Conservation (phyloP, 2,329 filamentous ascomycete genomes). For the Aspergillus sergii region DNA sequence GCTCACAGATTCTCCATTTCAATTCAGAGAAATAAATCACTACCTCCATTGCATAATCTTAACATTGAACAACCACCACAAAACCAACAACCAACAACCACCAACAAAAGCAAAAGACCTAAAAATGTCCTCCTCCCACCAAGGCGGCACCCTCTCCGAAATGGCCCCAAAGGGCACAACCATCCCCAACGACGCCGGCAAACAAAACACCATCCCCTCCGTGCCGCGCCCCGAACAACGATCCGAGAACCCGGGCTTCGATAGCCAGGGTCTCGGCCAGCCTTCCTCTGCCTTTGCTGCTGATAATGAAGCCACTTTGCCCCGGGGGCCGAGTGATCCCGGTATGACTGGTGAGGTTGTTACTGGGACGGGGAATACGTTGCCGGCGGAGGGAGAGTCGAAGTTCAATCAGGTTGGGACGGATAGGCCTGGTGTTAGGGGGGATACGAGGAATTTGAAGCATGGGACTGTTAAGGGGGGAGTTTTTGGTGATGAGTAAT, state of each 20-base stretch:
- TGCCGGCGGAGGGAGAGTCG: conserved; percentile 41
- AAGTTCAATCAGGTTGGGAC: conserved; percentile 33
- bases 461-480: background rate
- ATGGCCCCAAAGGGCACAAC: conserved; percentile 43
- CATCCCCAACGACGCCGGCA: conserved; percentile 51
- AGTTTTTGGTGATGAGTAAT: background rate
- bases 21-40: no score
- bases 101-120: no score
- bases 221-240: conserved; percentile 52
- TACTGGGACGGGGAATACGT: conserved; percentile 44
- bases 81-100: background rate
- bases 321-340: conserved; percentile 40
- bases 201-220: conserved; percentile 50
- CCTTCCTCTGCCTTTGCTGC: conserved; percentile 45
- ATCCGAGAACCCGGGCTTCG: conserved; percentile 32
- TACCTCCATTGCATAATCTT: no score
- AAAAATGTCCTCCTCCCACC: conserved; percentile 29
- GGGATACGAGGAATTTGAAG: background rate
- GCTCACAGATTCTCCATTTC: no score
- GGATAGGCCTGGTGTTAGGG: conserved; percentile 42
- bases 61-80: no score
- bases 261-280: conserved; percentile 40
- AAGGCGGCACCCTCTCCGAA: conserved; percentile 42
- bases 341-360: conserved; percentile 41
- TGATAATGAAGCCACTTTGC: conserved; percentile 53